Conservation (phyloP, 2,329 filamentous ascomycete genomes). For the Talaromyces sp. region DNA sequence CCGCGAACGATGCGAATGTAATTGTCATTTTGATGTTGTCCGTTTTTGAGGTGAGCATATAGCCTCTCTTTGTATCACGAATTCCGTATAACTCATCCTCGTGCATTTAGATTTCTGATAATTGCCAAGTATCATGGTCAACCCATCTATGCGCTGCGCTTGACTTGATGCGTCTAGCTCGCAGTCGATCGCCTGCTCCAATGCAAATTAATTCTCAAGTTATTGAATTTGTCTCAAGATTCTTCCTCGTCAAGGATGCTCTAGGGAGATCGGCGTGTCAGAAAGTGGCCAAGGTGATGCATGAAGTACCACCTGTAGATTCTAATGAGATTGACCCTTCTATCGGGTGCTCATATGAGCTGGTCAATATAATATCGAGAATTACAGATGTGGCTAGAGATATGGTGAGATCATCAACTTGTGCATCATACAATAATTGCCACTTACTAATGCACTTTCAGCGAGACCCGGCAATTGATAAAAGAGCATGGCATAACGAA, state of each 20-base stretch:
- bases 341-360: constrained; percentile 18
- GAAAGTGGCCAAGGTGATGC: constrained; percentile 18
- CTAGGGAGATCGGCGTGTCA: constrained; percentile 19
- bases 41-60: constrained; percentile 15
- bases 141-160: constrained; percentile 18
- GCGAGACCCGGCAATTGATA: background rate
- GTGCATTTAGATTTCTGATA: constrained; percentile 16
- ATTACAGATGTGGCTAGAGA: constrained; percentile 18
- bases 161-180: constrained; percentile 16
- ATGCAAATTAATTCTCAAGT: constrained; percentile 12
- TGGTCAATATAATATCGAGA: constrained; percentile 18
- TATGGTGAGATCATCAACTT: constrained; percentile 6
- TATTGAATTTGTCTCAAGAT: constrained; percentile 16
- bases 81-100: background rate
- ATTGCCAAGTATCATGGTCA: constrained; percentile 19
- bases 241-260: constrained; percentile 20
- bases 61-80: no score
- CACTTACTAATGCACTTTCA: background rate
- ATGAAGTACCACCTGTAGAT: constrained; percentile 13
- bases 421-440: background rate
- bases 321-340: constrained; percentile 19
- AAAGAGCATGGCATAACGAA: background rate
- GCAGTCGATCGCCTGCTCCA: background rate
- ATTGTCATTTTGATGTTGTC: constrained; percentile 19
- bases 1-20: constrained; percentile 17